Evolutionary conservation across 1,139 yeast species (phyloP).

Genomic region (Magnusiomyces tetraspermus): DNA sequence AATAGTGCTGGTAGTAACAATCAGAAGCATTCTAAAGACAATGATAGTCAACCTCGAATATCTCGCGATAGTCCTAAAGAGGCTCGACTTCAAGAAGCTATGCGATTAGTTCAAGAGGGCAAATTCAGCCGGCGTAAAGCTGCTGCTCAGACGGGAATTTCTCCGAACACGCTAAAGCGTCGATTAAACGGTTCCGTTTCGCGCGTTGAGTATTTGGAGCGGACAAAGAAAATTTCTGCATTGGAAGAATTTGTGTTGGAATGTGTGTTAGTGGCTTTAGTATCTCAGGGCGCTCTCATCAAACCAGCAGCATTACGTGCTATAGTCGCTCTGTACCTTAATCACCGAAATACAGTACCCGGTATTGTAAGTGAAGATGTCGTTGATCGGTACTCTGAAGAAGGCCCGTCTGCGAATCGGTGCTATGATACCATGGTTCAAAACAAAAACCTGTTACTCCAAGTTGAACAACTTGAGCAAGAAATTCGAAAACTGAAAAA

Average conservation of each 20-base stretch:
- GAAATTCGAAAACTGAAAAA: neutral
- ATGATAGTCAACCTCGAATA: neutral
- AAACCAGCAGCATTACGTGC: conserved; percentile 13
- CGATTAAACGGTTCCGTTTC: conserved; percentile 16
- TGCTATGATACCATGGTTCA: conserved; percentile 5
- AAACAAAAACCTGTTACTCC: conserved; percentile 10
- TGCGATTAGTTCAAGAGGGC: conserved; percentile 13
- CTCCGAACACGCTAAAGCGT: conserved; percentile 16
- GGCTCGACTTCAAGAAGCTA: conserved; percentile 14
- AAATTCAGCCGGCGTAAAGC: conserved; percentile 15
- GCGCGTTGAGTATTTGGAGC: conserved; percentile 15
- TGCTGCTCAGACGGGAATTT: conserved; percentile 14
- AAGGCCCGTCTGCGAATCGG: neutral
- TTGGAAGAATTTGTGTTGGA: conserved; percentile 14
- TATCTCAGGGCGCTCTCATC: conserved; percentile 15
- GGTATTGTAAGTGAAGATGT: neutral
- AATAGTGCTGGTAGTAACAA: no score
- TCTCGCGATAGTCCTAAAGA: conserved; percentile 9
- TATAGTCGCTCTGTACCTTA: conserved; percentile 13
- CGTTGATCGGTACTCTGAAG: neutral
- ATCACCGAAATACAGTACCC: neutral
- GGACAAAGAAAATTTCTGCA: conserved; percentile 15
- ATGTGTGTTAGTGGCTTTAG: conserved; percentile 12
- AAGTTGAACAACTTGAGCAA: conserved; percentile 5
- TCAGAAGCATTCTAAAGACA: neutral